Percentiles rank a stretch among this genome's conserved stretches.
These are phyloP conservation scores for Chaetomium globosum DNA, from an alignment of 2,329 filamentous ascomycete genomes.

Conservation along the genomic window DNA sequence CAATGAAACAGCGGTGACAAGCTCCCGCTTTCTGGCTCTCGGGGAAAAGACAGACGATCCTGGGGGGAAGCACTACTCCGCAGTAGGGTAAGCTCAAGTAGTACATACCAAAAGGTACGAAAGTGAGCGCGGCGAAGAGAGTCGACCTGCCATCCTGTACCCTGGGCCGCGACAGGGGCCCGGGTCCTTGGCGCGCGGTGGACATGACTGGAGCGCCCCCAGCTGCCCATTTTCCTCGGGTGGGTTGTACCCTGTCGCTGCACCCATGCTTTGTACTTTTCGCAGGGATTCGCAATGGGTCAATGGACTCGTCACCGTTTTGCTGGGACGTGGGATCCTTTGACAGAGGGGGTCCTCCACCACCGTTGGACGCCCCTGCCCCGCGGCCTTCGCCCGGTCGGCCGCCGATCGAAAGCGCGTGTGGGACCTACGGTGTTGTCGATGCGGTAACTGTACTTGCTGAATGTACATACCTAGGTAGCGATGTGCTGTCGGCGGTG, in stretches of 20 bases:
- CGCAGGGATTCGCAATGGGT: slow-evolving; percentile 33
- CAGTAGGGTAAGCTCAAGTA: slow-evolving; percentile 35
- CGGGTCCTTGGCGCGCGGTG: slow-evolving; percentile 24
- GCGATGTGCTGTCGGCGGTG: background rate
- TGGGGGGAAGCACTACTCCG: slow-evolving; percentile 33
- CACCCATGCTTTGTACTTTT: slow-evolving; percentile 29
- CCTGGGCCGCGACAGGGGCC: slow-evolving; percentile 28
- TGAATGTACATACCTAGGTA: background rate
- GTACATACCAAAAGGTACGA: slow-evolving; percentile 32
- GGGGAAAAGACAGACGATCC: slow-evolving; percentile 35
- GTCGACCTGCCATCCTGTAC: slow-evolving; percentile 28
- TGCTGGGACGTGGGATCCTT: slow-evolving; percentile 30
- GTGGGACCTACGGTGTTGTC: background rate
- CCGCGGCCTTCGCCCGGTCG: slow-evolving; percentile 2
- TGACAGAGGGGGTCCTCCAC: slow-evolving; percentile 17
- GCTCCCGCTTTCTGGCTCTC: slow-evolving; percentile 30
- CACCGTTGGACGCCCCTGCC: slow-evolving; percentile 1
- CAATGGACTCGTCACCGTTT: slow-evolving; percentile 33
- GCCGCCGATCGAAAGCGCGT: background rate
- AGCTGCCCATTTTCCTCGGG: background rate
- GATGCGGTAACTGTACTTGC: background rate
- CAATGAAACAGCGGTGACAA: slow-evolving; percentile 40
- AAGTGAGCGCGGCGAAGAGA: slow-evolving; percentile 31
- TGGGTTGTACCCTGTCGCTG: slow-evolving; percentile 18
- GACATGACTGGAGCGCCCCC: slow-evolving; percentile 6